A percentile compares a stretch with the other conserved stretches of the same genome.
These are phyloP conservation scores for Cystobasidiaceae sp. DNA, from an alignment of 1,284 basidiomycete species.

Conservation along the genomic window DNA sequence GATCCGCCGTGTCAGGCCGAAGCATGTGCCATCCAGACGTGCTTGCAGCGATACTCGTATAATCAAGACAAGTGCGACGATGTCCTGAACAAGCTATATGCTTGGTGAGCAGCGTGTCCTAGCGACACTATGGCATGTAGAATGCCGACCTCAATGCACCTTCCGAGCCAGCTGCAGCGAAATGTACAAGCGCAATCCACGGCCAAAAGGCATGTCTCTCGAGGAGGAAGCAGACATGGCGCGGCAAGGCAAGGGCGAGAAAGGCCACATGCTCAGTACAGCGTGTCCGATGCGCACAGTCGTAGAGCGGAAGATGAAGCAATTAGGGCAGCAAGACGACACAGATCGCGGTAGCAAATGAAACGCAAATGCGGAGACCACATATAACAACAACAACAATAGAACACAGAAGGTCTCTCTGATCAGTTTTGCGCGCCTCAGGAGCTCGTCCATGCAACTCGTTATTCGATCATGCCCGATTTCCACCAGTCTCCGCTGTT, in stretches of 20 bases:
- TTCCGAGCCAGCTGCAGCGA: slow-evolving; percentile 16
- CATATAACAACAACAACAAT: not conserved
- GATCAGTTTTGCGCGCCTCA: no score
- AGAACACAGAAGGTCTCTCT: no score
- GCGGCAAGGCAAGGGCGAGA: slow-evolving; percentile 26
- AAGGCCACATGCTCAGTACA: slow-evolving; percentile 18
- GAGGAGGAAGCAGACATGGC: slow-evolving; percentile 19
- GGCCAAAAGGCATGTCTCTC: slow-evolving; percentile 2
- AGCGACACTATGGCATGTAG: not conserved
- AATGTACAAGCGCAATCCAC: slow-evolving; percentile 23
- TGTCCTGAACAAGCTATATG: slow-evolving; percentile 25
- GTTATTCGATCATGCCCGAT: not conserved
- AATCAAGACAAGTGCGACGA: slow-evolving; percentile 21
- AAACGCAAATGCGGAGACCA: not conserved
- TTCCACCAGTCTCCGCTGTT: slow-evolving; percentile 8
- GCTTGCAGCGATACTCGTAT: slow-evolving; percentile 7
- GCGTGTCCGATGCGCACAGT: slow-evolving; percentile 31
- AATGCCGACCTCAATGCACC: not conserved
- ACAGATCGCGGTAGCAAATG: not conserved
- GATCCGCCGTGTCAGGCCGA: slow-evolving; percentile 29
- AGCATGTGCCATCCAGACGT: slow-evolving; percentile 29
- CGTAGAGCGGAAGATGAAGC: slow-evolving; percentile 26
- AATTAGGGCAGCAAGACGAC: not conserved
- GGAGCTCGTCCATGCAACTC: no score
- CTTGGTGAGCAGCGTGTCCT: not conserved